A percentile compares a stretch with the other conserved stretches of the same genome.
Evolutionary conservation across 257 asterid genomes (phyloP).

Genomic region (Solanum clarkiae): DNA sequence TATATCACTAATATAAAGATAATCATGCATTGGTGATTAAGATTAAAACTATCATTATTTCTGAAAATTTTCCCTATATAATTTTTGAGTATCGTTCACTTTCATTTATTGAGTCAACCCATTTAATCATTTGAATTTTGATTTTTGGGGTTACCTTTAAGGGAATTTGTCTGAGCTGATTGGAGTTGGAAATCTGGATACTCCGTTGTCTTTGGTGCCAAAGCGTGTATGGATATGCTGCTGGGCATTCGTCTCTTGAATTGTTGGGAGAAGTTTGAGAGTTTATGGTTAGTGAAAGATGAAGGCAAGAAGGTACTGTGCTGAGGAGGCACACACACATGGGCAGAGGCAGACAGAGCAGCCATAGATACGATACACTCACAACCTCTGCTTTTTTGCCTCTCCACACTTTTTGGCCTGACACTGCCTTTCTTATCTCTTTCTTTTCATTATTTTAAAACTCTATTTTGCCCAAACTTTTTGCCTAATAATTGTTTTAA

Average conservation of each 20-base stretch:
- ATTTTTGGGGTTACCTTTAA: neutral
- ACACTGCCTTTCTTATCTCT: neutral
- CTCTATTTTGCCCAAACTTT: neutral
- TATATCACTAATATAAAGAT: neutral
- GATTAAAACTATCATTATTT: neutral
- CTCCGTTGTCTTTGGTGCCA: neutral
- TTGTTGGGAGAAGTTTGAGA: neutral
- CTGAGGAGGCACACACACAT: neutral
- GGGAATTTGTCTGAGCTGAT: neutral
- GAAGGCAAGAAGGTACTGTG: neutral
- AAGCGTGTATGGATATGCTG: neutral
- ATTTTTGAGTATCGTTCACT: no score
- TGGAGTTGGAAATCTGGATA: neutral
- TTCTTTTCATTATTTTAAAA: no score
- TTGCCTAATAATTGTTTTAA: no score
- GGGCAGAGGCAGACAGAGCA: neutral
- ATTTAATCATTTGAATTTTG: neutral
- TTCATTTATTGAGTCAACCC: neutral
- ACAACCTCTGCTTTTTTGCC: neutral
- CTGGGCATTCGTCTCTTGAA: neutral
- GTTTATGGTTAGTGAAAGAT: neutral
- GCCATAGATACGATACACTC: neutral
- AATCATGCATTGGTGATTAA: neutral
- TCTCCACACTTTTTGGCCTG: neutral
- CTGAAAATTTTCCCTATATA: neutral